Evolutionary conservation across 768 basidiomycete genomes (phyloP), one percentile per base, ranked within the genome.

Genomic region (Boletus coccyginus): DNA sequence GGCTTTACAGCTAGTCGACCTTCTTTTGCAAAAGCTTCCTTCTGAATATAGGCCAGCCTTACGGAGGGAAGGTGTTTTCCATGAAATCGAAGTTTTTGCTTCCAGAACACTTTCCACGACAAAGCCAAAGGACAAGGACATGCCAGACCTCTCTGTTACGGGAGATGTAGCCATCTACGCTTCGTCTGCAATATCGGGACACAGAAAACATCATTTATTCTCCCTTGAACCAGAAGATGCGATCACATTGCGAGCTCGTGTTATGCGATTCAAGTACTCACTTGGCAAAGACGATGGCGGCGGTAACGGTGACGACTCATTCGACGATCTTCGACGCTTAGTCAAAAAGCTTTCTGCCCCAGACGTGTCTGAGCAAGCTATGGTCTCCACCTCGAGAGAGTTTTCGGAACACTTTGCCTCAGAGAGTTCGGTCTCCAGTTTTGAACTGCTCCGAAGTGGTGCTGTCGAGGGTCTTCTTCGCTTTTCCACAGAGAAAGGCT

Each of bases 11-110:
- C 83, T 99, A 27, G 93, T 97, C 31, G 97, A 98, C 64, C 76
- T 98, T 27, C 83, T 98, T 9, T 76, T 98, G 49, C 78, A 76
- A 66, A 98, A 97, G 72, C 79, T 94, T 43, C 88, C 92, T 10
- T 76, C 84, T 13, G 81, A 92, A 50, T 98, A 97, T 73, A 86
- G 85, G 66, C 89, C 92, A 17, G 86, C 88, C 0, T 94, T 98
- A 80, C 85, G 92, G 21, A 81, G 95, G 31, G 96, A 99, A 74
- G 97, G 97, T 10, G 97, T 98, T 31, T 87, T 97, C 71, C 91
- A 98, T 71, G 97, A 98, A 70, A 86, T 99, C 38, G 94, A 94
- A 61, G 70, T 76, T 10, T 75, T 95, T 31, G 88, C 93, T 8
- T 79, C 79, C 13, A 82, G 87, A 48, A 67, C 80, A 9, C 75